These are phyloP conservation scores for Byssoonygena ceratinophila DNA, from an alignment of 2,329 filamentous ascomycete genomes.

Conservation along the genomic window DNA sequence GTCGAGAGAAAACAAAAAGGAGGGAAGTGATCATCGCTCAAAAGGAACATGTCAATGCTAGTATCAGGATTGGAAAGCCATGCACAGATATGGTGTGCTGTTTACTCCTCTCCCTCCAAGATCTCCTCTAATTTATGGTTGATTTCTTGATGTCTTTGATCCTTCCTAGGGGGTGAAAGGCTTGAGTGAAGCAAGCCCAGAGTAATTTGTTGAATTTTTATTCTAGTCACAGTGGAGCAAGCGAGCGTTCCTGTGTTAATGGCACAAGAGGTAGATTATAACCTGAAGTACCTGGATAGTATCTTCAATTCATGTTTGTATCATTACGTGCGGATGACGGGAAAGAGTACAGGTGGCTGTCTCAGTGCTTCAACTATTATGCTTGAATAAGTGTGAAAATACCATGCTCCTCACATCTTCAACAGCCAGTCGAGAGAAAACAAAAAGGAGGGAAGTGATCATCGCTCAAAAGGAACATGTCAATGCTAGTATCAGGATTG, in stretches of 20 bases:
- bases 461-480: conserved; percentile 8
- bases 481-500: conserved; percentile 3
- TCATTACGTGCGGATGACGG: neutral
- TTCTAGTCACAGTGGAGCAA: too few relatives aligned
- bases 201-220: too few relatives aligned
- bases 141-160: too few relatives aligned
- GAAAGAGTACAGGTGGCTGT: neutral
- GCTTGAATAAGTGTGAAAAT: neutral
- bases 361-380: neutral
- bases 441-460: conserved; percentile 1
- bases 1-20: neutral
- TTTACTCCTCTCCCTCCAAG: conserved; percentile 61
- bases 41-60: conserved; percentile 4
- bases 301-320: neutral
- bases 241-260: too few relatives aligned
- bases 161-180: too few relatives aligned
- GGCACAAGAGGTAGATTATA: too few relatives aligned
- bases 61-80: neutral
- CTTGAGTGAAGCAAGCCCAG: too few relatives aligned
- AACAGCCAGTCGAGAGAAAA: neutral
- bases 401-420: neutral
- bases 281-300: too few relatives aligned
- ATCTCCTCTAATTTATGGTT: too few relatives aligned
- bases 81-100: neutral
- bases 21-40: conserved; percentile 4